Conservation (phyloP, 2,329 filamentous ascomycete species). For the Fusarium palustre region DNA sequence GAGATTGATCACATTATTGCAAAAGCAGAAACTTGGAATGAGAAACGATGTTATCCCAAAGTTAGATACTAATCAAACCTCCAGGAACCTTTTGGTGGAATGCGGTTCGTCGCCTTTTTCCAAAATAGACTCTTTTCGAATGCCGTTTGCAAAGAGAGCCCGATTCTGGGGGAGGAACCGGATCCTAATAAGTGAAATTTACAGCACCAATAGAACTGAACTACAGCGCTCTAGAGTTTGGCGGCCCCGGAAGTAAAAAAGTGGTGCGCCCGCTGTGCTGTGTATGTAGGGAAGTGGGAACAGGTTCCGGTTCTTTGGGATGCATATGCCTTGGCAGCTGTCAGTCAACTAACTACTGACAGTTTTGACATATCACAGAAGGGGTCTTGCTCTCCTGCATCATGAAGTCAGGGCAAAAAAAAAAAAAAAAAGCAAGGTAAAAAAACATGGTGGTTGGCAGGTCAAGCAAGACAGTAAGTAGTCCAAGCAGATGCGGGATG, state of each 20-base stretch:
- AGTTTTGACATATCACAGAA: slow-evolving; percentile 5
- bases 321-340: not conserved
- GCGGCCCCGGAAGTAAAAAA: slow-evolving; percentile 20
- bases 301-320: slow-evolving; percentile 26
- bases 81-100: slow-evolving; percentile 12
- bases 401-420: not conserved
- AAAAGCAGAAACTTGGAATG: slow-evolving; percentile 11
- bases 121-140: not conserved
- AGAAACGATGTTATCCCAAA: not conserved
- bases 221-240: not conserved
- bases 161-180: not conserved
- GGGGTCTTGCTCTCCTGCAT: slow-evolving; percentile 3
- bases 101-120: slow-evolving; percentile 6
- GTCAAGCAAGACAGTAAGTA: not conserved
- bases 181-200: not conserved
- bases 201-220: not conserved
- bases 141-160: slow-evolving; percentile 24
- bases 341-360: not conserved
- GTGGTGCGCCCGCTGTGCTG: not conserved
- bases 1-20: not conserved
- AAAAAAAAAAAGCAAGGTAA: slow-evolving; percentile 19
- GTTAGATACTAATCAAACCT: not conserved
- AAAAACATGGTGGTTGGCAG: not conserved
- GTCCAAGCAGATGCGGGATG: not conserved
- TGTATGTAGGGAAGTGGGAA: not conserved